Evolutionary conservation across 2,329 filamentous ascomycete species (phyloP).

Genomic region (Periglandula ipomoeae): DNA sequence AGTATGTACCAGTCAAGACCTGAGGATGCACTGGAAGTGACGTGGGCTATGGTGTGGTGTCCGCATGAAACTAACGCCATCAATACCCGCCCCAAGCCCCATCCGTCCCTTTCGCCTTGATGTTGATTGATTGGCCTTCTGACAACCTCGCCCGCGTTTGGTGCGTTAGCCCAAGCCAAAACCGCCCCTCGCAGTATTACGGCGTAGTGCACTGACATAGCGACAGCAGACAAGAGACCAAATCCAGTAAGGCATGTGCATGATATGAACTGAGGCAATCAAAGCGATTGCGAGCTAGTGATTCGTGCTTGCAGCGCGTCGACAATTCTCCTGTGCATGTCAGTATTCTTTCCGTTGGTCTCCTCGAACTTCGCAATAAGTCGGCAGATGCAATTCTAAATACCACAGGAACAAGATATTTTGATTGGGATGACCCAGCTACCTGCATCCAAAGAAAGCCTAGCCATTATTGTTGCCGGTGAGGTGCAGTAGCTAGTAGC

Average conservation of each 20-base stretch:
- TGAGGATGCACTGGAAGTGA: too few species aligned
- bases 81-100: neutral
- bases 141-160: too few species aligned
- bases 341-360: neutral
- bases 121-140: neutral
- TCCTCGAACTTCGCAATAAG: too few species aligned
- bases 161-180: neutral
- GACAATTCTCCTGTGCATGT: neutral
- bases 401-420: too few species aligned
- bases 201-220: neutral
- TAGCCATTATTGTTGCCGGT: too few species aligned
- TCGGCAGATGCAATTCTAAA: too few species aligned
- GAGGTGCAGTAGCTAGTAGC: too few species aligned
- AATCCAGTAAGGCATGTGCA: neutral
- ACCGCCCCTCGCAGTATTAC: neutral
- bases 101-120: neutral
- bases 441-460: too few species aligned
- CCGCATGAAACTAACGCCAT: too few species aligned
- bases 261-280: neutral
- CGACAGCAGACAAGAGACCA: neutral
- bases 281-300: neutral
- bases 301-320: neutral
- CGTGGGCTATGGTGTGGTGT: too few species aligned
- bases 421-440: too few species aligned
- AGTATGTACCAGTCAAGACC: too few species aligned